Evolutionary conservation across 2,329 filamentous ascomycete genomes (phyloP).

Genomic region (Diaporthe capsici): DNA sequence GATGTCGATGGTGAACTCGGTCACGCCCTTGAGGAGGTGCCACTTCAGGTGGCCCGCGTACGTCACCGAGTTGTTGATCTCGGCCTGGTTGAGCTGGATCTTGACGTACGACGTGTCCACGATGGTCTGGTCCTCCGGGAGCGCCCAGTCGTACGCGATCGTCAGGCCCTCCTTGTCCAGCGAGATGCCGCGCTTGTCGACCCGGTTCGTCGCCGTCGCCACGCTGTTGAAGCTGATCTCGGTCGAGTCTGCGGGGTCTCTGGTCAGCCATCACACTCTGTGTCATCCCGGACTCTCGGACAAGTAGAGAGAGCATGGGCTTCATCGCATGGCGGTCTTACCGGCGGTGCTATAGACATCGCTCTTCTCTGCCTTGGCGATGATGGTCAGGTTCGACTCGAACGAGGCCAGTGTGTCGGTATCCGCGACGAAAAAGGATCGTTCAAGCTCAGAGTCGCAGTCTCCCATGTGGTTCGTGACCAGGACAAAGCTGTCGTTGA

Average conservation of each 20-base stretch:
- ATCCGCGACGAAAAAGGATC: conserved; percentile 45
- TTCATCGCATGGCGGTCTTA: conserved; percentile 21
- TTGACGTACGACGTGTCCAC: conserved; percentile 43
- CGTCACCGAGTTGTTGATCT: conserved; percentile 43
- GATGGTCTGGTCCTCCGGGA: conserved; percentile 43
- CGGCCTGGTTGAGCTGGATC: conserved; percentile 44
- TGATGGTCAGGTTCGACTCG: conserved; percentile 42
- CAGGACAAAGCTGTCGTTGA: conserved; percentile 45
- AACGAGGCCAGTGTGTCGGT: conserved; percentile 36
- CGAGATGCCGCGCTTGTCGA: conserved; percentile 44
- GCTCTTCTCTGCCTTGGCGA: conserved; percentile 45
- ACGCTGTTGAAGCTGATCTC: conserved; percentile 45
- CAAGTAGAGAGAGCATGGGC: no score
- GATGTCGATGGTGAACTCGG: conserved; percentile 45
- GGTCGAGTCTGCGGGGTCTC: conserved; percentile 34
- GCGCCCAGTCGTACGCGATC: conserved; percentile 43
- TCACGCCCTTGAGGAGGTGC: conserved; percentile 43
- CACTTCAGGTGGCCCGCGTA: conserved; percentile 46
- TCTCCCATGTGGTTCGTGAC: conserved; percentile 46
- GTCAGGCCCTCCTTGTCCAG: conserved; percentile 44
- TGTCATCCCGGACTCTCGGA: background rate
- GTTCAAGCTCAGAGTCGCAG: conserved; percentile 44
- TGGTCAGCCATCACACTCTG: background rate
- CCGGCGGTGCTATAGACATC: conserved; percentile 45
- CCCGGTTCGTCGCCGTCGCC: conserved; percentile 34